Conservation (phyloP, 2,329 filamentous ascomycete genomes). For the Xylariaceae sp. region DNA sequence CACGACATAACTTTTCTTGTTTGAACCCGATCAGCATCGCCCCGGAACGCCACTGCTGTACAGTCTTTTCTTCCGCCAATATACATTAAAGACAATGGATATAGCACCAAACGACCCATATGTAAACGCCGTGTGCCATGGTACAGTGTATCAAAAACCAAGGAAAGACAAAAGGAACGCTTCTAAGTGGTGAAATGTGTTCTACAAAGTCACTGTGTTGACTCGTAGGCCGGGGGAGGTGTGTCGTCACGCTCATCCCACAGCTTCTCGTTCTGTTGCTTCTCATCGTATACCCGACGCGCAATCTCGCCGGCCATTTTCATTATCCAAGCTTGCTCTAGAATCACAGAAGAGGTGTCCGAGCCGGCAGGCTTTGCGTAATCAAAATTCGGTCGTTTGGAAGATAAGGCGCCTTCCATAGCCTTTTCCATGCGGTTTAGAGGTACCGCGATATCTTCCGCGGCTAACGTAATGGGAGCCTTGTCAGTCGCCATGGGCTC, state of each 20-base stretch:
- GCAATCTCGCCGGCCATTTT: constrained; percentile 96
- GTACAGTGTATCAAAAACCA: constrained; percentile 14
- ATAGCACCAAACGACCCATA: constrained; percentile 13
- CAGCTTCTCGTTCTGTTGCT: constrained; percentile 60
- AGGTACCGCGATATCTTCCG: constrained; percentile 19
- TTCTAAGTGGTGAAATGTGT: constrained; percentile 3
- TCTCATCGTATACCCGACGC: constrained; percentile 85
- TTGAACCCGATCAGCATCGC: constrained; percentile 12
- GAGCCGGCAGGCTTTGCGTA: constrained; percentile 47
- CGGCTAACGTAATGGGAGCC: constrained; percentile 16
- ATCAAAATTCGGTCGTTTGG: constrained; percentile 40
- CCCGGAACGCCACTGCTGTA: constrained; percentile 29
- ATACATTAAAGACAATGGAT: constrained; percentile 25
- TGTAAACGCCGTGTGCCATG: constrained; percentile 27
- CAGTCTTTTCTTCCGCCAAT: constrained; percentile 18
- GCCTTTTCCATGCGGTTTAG: constrained; percentile 36
- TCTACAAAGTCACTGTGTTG: constrained; percentile 45
- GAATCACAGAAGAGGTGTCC: constrained; percentile 64
- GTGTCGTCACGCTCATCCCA: constrained; percentile 63
- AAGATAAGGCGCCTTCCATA: constrained; percentile 27
- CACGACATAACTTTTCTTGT: constrained; percentile 14
- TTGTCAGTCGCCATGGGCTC: constrained; percentile 32
- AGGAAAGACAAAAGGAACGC: constrained; percentile 23
- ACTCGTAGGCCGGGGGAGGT: constrained; percentile 68
- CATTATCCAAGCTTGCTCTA: constrained; percentile 85